Percentiles rank a stretch among this genome's conserved stretches.
phyloP scores from a whole-genome alignment of 345 rosid genomes.

The Eucalyptus pauciflora region DNA sequence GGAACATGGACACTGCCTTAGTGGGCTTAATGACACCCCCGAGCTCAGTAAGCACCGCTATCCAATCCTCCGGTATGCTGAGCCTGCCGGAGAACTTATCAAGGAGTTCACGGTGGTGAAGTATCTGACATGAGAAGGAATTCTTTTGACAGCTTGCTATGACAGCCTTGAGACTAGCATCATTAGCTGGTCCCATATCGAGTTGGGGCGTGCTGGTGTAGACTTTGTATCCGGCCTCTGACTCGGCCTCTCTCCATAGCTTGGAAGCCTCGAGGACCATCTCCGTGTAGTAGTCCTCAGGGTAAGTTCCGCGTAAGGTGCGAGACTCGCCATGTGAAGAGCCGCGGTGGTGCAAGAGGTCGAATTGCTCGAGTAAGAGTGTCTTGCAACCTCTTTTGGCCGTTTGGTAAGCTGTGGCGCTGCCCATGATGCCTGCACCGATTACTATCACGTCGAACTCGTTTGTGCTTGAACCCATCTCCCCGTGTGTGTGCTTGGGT shows the following conservation, averaged over 20 bases:
- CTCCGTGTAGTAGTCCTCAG: slow-evolving; percentile 56
- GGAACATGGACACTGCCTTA: slow-evolving; percentile 90
- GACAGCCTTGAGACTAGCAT: slow-evolving; percentile 27
- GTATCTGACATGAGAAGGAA: slow-evolving; percentile 15
- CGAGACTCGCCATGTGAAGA: slow-evolving; percentile 98
- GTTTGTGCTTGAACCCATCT: not conserved
- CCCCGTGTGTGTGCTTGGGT: not conserved
- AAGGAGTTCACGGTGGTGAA: slow-evolving; percentile 10
- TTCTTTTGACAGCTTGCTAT: slow-evolving; percentile 37
- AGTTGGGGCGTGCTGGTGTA: slow-evolving; percentile 60
- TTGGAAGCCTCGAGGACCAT: slow-evolving; percentile 38
- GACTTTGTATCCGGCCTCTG: slow-evolving; percentile 72
- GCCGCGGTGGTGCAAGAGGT: slow-evolving; percentile 81
- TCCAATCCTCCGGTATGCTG: slow-evolving; percentile 56
- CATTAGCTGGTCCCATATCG: slow-evolving; percentile 53
- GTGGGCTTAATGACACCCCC: slow-evolving; percentile 88
- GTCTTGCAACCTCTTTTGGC: slow-evolving; percentile 55
- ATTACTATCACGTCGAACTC: slow-evolving; percentile 49
- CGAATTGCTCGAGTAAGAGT: slow-evolving; percentile 74
- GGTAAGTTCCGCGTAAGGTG: slow-evolving; percentile 69
- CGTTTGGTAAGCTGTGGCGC: slow-evolving; percentile 64
- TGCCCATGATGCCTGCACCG: slow-evolving; percentile 86
- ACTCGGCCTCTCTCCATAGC: slow-evolving; percentile 65
- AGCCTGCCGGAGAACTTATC: slow-evolving; percentile 36
- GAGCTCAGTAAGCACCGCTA: slow-evolving; percentile 37